Evolutionary conservation across 106 monocot species (phyloP), one percentile per base, ranked within the genome.

Genomic region (Dioscorea alata): DNA sequence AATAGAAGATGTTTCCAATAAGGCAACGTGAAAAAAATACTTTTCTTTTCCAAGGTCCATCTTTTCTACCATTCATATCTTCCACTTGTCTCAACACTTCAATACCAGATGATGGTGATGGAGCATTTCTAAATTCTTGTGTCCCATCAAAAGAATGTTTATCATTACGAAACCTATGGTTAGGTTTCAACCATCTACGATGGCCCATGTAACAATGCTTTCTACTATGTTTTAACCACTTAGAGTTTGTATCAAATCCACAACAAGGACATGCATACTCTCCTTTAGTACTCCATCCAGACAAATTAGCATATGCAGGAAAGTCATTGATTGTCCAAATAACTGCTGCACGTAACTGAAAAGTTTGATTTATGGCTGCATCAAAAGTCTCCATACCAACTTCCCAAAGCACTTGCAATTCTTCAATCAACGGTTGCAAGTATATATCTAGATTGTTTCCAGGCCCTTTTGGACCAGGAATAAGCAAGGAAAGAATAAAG

Each of bases 261-360:
- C 66, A 78, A n/a, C 14, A 31, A 0, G 49, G 50, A 67, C 71
- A 72, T 49, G 71, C 66, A 18, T 59, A 17, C 8, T 33, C 4
- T 10, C 78, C 78, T 50, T 65, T 71, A 58, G 71, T 78, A 20
- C 59, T 72, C 71, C 71, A 66, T 21, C 71, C 66, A 20, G 78
- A 78, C 9, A 71, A 51, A 65, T 58, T 48, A 6, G 14, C 66
- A 66, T 68, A 65, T 60, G 59, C 59, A 33, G 59, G 71, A 78
- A 71, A 71, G 49, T 78, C 71, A 72, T 61, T 65, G 33, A 78
- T 66, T 1, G 59, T 71, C 78, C 78, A 78, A 19, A 78, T 23
- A 16, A 78, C 1, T 50, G 71, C 49, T 21, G 66, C 71, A 66
- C 61, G 60, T 21, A 78, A 23, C 22, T 59, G 31, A 51, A 78